These are phyloP conservation scores for Starmerella sp. DNA, from an alignment of 805 yeast species.

Conservation along the genomic window DNA sequence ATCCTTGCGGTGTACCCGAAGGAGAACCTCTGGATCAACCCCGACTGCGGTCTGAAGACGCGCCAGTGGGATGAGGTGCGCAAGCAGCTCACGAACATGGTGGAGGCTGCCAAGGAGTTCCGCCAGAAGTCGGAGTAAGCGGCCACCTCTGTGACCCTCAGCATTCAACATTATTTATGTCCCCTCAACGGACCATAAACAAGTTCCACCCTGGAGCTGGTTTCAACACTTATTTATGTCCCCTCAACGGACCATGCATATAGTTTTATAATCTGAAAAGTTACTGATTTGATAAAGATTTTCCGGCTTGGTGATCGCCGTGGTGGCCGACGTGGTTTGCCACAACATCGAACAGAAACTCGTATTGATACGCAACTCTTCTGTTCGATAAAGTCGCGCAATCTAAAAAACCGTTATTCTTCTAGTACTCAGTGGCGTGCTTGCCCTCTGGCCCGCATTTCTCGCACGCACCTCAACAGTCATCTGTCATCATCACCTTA, in stretches of 20 bases:
- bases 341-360: too few species aligned
- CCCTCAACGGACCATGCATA: slow-evolving; percentile 25
- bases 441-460: too few species aligned
- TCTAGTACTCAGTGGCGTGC: too few species aligned
- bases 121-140: slow-evolving; percentile 42
- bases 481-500: neutral
- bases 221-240: slow-evolving; percentile 24
- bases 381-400: too few species aligned
- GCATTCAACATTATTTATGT: neutral
- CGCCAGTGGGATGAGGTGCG: slow-evolving; percentile 99
- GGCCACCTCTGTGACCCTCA: neutral
- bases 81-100: slow-evolving; percentile 95
- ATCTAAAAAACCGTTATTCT: too few species aligned
- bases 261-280: neutral
- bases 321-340: too few species aligned
- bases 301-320: too few species aligned
- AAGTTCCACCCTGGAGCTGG: slow-evolving; percentile 5
- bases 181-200: slow-evolving; percentile 2
- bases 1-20: slow-evolving; percentile 96
- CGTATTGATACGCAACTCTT: too few species aligned
- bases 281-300: neutral
- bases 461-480: too few species aligned
- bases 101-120: slow-evolving; percentile 95
- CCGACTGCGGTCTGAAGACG: slow-evolving; percentile 99
- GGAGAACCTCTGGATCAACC: slow-evolving; percentile 99